Percentiles rank a stretch among this genome's conserved stretches.
Conservation (phyloP, 495 filamentous ascomycete genomes). For the Xylaria grammica region DNA sequence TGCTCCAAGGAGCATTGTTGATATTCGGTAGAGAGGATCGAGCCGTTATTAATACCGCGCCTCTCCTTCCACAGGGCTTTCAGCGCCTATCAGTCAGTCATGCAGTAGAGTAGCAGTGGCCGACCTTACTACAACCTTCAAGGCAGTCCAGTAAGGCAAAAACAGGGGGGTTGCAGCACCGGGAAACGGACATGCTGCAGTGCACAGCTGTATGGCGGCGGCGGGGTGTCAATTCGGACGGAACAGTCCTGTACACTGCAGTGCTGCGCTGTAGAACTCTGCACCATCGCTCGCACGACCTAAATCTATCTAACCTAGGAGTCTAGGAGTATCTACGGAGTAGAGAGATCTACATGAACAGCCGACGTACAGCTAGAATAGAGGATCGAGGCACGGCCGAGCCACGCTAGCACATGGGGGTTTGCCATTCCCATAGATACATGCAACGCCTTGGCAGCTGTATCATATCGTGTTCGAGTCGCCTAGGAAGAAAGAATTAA, state of each 20-base stretch:
- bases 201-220: constrained; percentile 8
- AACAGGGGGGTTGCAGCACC: constrained; percentile 3
- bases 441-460: too few species aligned
- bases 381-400: constrained; percentile 9
- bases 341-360: too few species aligned
- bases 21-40: constrained; percentile 6
- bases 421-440: too few species aligned
- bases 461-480: too few species aligned
- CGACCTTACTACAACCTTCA: neutral
- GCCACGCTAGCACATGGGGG: neutral
- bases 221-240: constrained; percentile 7
- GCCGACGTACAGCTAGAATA: neutral
- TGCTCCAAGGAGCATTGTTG: constrained; percentile 6
- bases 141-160: constrained; percentile 24
- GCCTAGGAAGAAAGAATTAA: too few species aligned
- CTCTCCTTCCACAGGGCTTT: constrained; percentile 3
- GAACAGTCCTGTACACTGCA: neutral
- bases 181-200: neutral
- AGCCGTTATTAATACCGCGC: constrained; percentile 19
- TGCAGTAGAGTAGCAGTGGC: constrained; percentile 22
- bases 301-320: too few species aligned
- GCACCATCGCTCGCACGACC: neutral
- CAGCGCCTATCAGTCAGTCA: constrained; percentile 9
- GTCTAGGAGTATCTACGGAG: too few species aligned
- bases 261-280: neutral